Base-by-base conservation (phyloP, 2,329 filamentous ascomycete species). In the Paraphoma chrysanthemicola region DNA sequence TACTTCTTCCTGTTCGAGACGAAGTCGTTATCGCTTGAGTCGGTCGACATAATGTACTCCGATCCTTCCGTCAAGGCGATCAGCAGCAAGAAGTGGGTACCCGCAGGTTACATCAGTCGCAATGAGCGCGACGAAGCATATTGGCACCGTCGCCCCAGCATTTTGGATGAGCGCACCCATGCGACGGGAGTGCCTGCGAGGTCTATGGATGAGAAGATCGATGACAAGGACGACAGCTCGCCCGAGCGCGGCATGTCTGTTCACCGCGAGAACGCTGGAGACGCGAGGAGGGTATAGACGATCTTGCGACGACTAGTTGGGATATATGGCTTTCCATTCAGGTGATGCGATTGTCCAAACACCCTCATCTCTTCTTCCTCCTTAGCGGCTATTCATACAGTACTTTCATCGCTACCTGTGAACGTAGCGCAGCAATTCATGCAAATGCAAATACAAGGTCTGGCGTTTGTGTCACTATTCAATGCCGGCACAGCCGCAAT, bases 1-100 rank as follows among this genome's bases (percentile, higher is more conserved):
- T 75, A 71, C 64, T 71, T 76, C 64, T 75, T 74, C 63, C 57
- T 75, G 8, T 74, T 69, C 59, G 72, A 76, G 54, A 72, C 71
- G 23, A 73, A 72, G 51, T 61, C 70, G 4, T 49, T 73, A 31
- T 70, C 68, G n/a, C 67, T 76, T n/a, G 73, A 76, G 60, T 71
- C 69, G 29, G 67, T 74, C 30, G 72, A 76, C 51, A 60, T 68
- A 46, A 74, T 75, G 72, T 76, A 76, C 67, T 70, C 68, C 11
- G 65, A 70, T 28, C 53, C 63, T 2, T 60, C 31, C 14, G 48
- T 73, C 45, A 72, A 69, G 51, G 59, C 74, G 1, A 62, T 62
- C 48, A 63, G 59, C 17, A 77, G 74, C 53, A 71, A 64, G 53
- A 71, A 68, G 56, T 77, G 74, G 73, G 55, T 73, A 4, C 73